Evolutionary conservation across 2,329 filamentous ascomycete genomes (phyloP), one percentile per base, ranked within the genome.

Genomic region (Diaporthe sp.): DNA sequence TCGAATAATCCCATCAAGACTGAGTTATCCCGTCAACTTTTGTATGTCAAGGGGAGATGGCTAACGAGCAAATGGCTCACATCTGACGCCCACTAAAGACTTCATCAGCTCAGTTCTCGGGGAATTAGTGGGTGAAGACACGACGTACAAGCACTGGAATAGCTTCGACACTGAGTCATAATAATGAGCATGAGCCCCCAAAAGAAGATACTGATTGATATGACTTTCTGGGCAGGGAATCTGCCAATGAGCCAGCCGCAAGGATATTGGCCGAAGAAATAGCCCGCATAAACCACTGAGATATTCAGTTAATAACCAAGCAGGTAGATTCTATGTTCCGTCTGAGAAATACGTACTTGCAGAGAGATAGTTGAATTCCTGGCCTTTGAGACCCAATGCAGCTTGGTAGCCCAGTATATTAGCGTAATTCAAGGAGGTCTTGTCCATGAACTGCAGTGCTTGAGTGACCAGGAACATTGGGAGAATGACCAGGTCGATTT

Each of bases 241-340:
- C 83, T 78, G 22, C 83, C 83, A 55, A 85, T 83, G 0, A 85
- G 77, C 83, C 82, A 84, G 6, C 83, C 83, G 61, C 83, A 84
- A n/a, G 84, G 84, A 74, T 85, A 85, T 65, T 85, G 84, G 2
- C 83, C 84, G 72, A 85, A 82, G 80, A 85, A 85, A 74, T 85
- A 85, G 2, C 84, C 83, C 8, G 82, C 83, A 74, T 85, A 85
- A 0, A 85, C 79, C 79, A 85, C 80, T 82, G 28, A 46, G 44
- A 46, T 46, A 15, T 46, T 46, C 17, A 22, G 44, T 22, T 22
- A 22, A 19, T 46, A 6, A 46, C 44, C 17, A 46, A 22, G 6
- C 3, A 46, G 17, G 44, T 6, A 6, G 4, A 1, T 46, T 8
- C 7, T 8, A 19, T 3, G 1, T 9, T 8, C 44, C 17, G 17